These are phyloP conservation scores for Colletotrichum liriopes DNA, from an alignment of 2,329 filamentous ascomycete species.

Conservation along the genomic window DNA sequence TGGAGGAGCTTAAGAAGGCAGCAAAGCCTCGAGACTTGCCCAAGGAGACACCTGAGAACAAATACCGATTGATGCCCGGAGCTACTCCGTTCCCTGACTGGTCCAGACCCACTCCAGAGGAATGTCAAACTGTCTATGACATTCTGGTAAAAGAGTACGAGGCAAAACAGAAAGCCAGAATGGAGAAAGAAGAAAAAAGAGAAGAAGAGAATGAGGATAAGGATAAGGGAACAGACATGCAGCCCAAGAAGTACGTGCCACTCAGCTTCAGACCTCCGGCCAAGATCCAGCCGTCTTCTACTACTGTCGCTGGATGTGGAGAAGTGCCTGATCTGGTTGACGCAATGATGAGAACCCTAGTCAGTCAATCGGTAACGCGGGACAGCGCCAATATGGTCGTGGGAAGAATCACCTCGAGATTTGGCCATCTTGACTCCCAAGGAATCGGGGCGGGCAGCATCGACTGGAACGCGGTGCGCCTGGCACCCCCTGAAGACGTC, in stretches of 20 bases:
- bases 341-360: conserved; percentile 66
- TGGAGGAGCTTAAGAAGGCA: conserved; percentile 40
- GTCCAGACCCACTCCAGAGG: conserved; percentile 74
- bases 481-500: conserved; percentile 72
- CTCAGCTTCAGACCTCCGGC: conserved; percentile 70
- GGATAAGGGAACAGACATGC: not conserved
- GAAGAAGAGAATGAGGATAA: too few species aligned
- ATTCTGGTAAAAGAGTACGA: conserved; percentile 79
- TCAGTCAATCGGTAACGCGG: conserved; percentile 67
- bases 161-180: conserved; percentile 48
- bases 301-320: conserved; percentile 78
- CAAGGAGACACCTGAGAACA: conserved; percentile 48
- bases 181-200: not conserved
- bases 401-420: conserved; percentile 73
- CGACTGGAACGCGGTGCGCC: conserved; percentile 80
- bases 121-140: conserved; percentile 78
- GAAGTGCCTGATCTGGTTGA: conserved; percentile 71
- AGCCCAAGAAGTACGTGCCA: not conserved
- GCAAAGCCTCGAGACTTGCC: conserved; percentile 47
- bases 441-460: conserved; percentile 79
- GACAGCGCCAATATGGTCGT: conserved; percentile 75
- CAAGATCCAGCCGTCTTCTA: conserved; percentile 78
- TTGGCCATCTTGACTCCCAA: conserved; percentile 73
- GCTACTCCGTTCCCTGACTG: conserved; percentile 79
- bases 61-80: conserved; percentile 70